These are phyloP conservation scores for Gossypium raimondii DNA, from an alignment of 345 rosid genomes.

Conservation along the genomic window DNA sequence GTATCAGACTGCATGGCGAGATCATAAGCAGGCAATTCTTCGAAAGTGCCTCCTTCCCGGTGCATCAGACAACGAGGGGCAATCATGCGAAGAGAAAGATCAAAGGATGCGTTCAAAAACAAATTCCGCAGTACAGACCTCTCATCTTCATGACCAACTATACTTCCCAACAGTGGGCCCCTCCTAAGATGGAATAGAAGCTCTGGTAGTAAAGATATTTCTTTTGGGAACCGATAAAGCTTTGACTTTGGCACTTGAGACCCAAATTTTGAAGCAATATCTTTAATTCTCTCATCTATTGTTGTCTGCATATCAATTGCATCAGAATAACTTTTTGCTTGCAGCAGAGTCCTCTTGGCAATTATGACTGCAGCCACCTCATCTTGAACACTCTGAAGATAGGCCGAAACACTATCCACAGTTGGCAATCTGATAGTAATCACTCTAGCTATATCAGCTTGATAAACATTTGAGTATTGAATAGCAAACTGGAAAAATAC, in stretches of 20 bases:
- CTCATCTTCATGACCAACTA: conserved; percentile 98
- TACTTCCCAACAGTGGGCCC: conserved; percentile 91
- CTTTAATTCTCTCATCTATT: conserved; percentile 89
- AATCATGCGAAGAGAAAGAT: conserved; percentile 90
- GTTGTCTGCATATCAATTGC: conserved; percentile 72
- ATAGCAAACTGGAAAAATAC: conserved; percentile 83
- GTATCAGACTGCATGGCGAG: conserved; percentile 95
- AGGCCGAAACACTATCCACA: conserved; percentile 79
- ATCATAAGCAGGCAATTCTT: conserved; percentile 88
- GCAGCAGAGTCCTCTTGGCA: conserved; percentile 80
- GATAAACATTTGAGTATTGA: conserved; percentile 75
- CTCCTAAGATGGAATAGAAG: conserved; percentile 86
- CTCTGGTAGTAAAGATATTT: conserved; percentile 72
- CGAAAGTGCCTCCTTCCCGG: conserved; percentile 94
- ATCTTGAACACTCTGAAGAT: conserved; percentile 76
- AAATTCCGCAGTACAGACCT: conserved; percentile 78
- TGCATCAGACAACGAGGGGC: conserved; percentile 97
- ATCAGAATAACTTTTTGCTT: conserved; percentile 59
- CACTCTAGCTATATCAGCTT: conserved; percentile 82
- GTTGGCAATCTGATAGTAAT: conserved; percentile 75
- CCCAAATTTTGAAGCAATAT: conserved; percentile 72
- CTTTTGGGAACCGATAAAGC: conserved; percentile 79
- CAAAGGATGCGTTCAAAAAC: conserved; percentile 88
- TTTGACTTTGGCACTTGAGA: conserved; percentile 79
- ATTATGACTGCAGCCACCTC: conserved; percentile 87